Base-by-base conservation (phyloP, 179 eudicot genomes). In the Heliamphora pulchella region DNA sequence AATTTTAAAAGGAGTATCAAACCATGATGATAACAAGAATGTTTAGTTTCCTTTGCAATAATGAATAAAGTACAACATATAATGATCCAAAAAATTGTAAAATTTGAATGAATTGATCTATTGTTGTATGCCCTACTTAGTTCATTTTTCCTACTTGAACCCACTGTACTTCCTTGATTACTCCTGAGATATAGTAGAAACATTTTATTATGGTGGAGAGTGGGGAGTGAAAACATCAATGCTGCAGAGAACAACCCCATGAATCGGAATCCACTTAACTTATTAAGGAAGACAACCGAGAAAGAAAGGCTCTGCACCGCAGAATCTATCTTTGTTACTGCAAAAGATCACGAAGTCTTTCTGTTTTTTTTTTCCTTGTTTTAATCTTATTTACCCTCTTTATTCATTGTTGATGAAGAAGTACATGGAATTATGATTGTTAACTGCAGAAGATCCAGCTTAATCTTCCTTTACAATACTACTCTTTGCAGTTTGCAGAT, bases 401-500 rank as follows among this genome's bases (percentile, higher is more conserved):
- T 64, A 64, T 20, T 64, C 44, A 64, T 1, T 8, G 15, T 4
- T 8, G 10, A 3, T 9, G 17, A 65, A 31, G 5, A 65, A 31
- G 44, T 22, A 13, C 44, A 66, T 39, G 44, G 11, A 66, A 31
- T 13, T 39, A 66, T 66, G 70, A 11, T 3, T 66, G 47, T 66
- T 44, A 66, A 11, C 47, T 66, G 70, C 70, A 66, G 70, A 15
- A 7, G 70, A 66, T 78, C 55, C n/a, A 15, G 15, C 43, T 22
- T 17, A 8, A 1, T 39, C 5, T 2, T 8, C 17, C 31, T 44
- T 74, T 14, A 22, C 57, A 8, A 2, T 65, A 57, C 75, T 77
- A 77, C 71, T 82, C 77, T 76, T 13, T 86, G 87, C 96, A 96
- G 99, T 88, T 94, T 96, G 93, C 99, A 96, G 91, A 96, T 94